phyloP scores from a whole-genome alignment of 768 basidiomycete species.

The Chiua virens region DNA sequence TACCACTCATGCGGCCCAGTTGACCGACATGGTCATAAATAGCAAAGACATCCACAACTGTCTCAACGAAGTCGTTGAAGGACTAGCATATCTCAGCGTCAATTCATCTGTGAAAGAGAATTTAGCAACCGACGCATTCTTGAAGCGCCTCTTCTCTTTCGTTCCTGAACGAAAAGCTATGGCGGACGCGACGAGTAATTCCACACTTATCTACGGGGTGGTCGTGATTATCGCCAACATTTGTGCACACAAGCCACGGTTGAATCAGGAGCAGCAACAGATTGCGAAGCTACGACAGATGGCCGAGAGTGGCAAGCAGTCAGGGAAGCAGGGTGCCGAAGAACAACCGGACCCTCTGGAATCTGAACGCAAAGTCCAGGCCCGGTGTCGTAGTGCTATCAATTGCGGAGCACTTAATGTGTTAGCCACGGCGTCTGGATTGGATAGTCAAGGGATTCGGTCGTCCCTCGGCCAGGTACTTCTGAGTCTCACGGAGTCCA shows the following conservation, averaged over 20 bases:
- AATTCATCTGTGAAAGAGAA: constrained; percentile 61
- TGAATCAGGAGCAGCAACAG: constrained; percentile 82
- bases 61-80: constrained; percentile 72
- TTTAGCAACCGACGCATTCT: constrained; percentile 57
- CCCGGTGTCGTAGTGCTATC: constrained; percentile 57
- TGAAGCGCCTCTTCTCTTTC: constrained; percentile 56
- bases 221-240: constrained; percentile 76
- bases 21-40: constrained; percentile 57
- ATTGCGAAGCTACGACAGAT: constrained; percentile 77
- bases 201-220: constrained; percentile 73
- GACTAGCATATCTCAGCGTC: constrained; percentile 77
- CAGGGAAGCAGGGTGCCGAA: constrained; percentile 27
- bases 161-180: constrained; percentile 49
- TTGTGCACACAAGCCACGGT: constrained; percentile 62
- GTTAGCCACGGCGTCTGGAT: constrained; percentile 54
- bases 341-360: constrained; percentile 47
- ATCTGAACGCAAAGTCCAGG: constrained; percentile 63
- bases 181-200: constrained; percentile 33
- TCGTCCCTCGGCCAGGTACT: constrained; percentile 58
- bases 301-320: constrained; percentile 50
- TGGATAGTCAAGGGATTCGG: constrained; percentile 67
- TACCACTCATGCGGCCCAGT: constrained; percentile 47
- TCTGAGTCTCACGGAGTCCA: constrained; percentile 73
- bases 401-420: constrained; percentile 63
- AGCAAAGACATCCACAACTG: constrained; percentile 39